Conservation (phyloP, 495 filamentous ascomycete genomes). For the Haplographium delicatum region DNA sequence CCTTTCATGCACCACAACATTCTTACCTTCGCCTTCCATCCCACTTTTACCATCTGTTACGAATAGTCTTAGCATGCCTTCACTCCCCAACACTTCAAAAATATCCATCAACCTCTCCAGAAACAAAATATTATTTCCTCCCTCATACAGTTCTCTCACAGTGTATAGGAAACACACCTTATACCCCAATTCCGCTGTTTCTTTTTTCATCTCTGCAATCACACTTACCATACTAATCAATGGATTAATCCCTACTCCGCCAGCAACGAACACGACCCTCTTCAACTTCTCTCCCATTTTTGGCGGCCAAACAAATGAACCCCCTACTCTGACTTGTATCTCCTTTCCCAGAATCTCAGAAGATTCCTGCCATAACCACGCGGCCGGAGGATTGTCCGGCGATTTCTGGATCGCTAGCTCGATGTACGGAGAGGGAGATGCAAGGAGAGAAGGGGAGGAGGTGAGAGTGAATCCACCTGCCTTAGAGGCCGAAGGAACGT, state of each 20-base stretch:
- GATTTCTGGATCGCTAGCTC: constrained; percentile 70
- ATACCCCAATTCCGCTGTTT: constrained; percentile 32
- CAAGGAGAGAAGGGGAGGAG: constrained; percentile 53
- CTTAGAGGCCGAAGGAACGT: constrained; percentile 57
- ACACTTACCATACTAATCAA: constrained; percentile 42
- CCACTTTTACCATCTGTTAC: constrained; percentile 18
- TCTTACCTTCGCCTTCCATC: not conserved
- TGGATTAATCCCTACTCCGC: constrained; percentile 80
- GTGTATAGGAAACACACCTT: constrained; percentile 31
- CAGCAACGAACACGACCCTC: constrained; percentile 68
- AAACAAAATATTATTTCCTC: constrained; percentile 33
- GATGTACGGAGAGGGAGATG: constrained; percentile 41
- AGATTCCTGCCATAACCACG: constrained; percentile 63
- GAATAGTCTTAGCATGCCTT: constrained; percentile 20
- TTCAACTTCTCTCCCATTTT: constrained; percentile 36
- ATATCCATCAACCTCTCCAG: constrained; percentile 35
- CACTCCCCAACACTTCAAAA: constrained; percentile 23
- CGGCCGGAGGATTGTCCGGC: constrained; percentile 60
- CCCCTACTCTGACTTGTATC: constrained; percentile 67
- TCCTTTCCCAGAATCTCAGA: constrained; percentile 50
- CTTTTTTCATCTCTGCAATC: constrained; percentile 26
- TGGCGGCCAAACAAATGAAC: constrained; percentile 74
- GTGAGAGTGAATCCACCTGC: constrained; percentile 86
- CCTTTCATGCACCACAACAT: not conserved
- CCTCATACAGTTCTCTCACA: constrained; percentile 2